Evolutionary conservation across 2,329 filamentous ascomycete species (phyloP).

Genomic region (Xylariaceae sp.): DNA sequence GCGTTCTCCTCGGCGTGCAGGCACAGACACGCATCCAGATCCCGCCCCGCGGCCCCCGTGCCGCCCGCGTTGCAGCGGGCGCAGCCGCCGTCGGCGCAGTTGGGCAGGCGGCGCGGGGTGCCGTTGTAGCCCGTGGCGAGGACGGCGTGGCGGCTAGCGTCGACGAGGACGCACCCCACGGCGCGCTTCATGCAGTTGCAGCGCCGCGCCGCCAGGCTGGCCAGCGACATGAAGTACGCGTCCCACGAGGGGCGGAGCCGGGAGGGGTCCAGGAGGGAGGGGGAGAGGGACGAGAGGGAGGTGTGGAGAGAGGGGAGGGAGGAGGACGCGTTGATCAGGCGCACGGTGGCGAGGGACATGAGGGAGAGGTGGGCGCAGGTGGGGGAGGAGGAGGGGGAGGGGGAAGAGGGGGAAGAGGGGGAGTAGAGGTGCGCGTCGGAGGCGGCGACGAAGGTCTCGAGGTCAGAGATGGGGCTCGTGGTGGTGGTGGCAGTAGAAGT

Average conservation of each 20-base stretch:
- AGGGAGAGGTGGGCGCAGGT: slow-evolving; percentile 62
- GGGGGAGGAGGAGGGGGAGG: slow-evolving; percentile 67
- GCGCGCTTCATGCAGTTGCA: slow-evolving; percentile 98
- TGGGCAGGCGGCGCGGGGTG: slow-evolving; percentile 79
- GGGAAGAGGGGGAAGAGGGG: slow-evolving; percentile 53
- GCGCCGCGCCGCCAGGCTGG: slow-evolving; percentile 79
- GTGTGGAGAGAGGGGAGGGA: slow-evolving; percentile 64
- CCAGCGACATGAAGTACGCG: slow-evolving; percentile 96
- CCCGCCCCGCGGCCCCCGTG: slow-evolving; percentile 58
- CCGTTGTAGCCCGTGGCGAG: slow-evolving; percentile 97
- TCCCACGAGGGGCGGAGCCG: slow-evolving; percentile 90
- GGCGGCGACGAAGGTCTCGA: slow-evolving; percentile 49
- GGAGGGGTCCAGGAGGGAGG: slow-evolving; percentile 71
- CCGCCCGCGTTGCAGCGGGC: slow-evolving; percentile 77
- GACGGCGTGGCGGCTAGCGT: slow-evolving; percentile 64
- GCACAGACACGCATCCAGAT: slow-evolving; percentile 81
- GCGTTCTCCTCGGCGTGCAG: slow-evolving; percentile 99
- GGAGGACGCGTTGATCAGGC: slow-evolving; percentile 76
- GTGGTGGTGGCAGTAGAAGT: background rate
- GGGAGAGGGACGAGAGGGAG: slow-evolving; percentile 65
- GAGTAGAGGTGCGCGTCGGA: slow-evolving; percentile 75
- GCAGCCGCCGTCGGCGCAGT: slow-evolving; percentile 92
- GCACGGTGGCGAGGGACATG: slow-evolving; percentile 73
- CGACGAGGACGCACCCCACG: slow-evolving; percentile 87
- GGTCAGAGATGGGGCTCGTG: slow-evolving; percentile 24